Evolutionary conservation across 768 basidiomycete species (phyloP).

Genomic region (Psilocybe subaeruginosa): DNA sequence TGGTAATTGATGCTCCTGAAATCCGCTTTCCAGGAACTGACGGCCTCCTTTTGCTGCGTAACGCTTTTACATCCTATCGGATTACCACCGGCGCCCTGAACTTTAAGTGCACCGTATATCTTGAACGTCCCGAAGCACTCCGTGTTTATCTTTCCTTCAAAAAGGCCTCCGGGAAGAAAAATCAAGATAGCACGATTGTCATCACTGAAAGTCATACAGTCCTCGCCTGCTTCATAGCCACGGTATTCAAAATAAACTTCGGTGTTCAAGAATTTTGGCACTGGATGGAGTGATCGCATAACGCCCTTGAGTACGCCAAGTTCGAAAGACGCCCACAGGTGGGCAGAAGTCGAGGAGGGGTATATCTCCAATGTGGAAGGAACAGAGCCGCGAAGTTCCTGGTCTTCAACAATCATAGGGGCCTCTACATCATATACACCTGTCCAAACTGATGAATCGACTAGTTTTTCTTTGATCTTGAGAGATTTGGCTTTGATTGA

Average conservation of each 20-base stretch:
- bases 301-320: constrained; percentile 28
- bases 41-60: constrained; percentile 1
- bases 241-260: constrained; percentile 22
- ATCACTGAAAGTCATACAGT: constrained; percentile 20
- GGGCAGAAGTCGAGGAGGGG: constrained; percentile 25
- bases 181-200: constrained; percentile 21
- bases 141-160: constrained; percentile 21
- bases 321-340: constrained; percentile 29
- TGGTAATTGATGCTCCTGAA: constrained; percentile 18
- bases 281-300: constrained; percentile 21
- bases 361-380: constrained; percentile 21
- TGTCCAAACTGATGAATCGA: background rate
- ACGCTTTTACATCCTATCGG: background rate
- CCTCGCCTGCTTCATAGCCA: constrained; percentile 22
- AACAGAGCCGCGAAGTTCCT: constrained; percentile 3
- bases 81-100: background rate
- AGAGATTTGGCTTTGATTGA: background rate
- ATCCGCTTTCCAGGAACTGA: constrained; percentile 24
- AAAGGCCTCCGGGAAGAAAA: constrained; percentile 25
- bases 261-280: constrained; percentile 15
- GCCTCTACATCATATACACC: constrained; percentile 20
- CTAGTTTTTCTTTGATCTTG: background rate
- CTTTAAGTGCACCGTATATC: constrained; percentile 18
- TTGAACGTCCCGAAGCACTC: constrained; percentile 16
- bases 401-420: constrained; percentile 24